A percentile compares a stretch with the other conserved stretches of the same genome.
Conservation (phyloP, 1,284 basidiomycete species). For the Irpex sp. region DNA sequence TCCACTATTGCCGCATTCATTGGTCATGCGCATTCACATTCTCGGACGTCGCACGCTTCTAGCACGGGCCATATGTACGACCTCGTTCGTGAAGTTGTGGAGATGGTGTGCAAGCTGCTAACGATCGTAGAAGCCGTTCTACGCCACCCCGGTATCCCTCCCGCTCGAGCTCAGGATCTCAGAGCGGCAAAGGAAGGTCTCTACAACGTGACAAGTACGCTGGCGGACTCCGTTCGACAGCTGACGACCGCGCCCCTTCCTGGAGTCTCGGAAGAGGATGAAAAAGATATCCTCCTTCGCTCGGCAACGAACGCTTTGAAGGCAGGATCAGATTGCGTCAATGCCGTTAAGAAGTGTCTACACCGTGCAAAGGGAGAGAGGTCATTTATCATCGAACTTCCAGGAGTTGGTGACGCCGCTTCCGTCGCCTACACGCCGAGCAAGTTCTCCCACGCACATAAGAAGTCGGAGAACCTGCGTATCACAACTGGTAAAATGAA, state of each 20-base stretch:
- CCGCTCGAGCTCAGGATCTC: conserved; percentile 55
- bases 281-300: conserved; percentile 73
- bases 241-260: conserved; percentile 52
- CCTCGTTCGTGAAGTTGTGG: conserved; percentile 89
- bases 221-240: conserved; percentile 85
- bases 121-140: conserved; percentile 91
- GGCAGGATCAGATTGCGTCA: conserved; percentile 85
- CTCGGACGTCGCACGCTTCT: conserved; percentile 83
- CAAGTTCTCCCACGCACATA: conserved; percentile 34
- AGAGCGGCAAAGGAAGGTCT: conserved; percentile 76
- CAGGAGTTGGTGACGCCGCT: conserved; percentile 42
- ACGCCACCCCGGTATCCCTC: conserved; percentile 59
- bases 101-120: conserved; percentile 87
- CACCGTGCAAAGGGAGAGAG: conserved; percentile 56
- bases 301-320: conserved; percentile 86
- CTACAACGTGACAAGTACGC: conserved; percentile 81
- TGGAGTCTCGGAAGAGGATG: conserved; percentile 71
- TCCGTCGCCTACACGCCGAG: conserved; percentile 42
- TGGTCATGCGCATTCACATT: conserved; percentile 93
- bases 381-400: conserved; percentile 63
- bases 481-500: conserved; percentile 30
- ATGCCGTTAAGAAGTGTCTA: conserved; percentile 77
- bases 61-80: conserved; percentile 93
- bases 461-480: conserved; percentile 25
- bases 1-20: conserved; percentile 97